These are phyloP conservation scores for Sodiomyces alkalinus DNA, from an alignment of 2,329 filamentous ascomycete species.

Conservation along the genomic window DNA sequence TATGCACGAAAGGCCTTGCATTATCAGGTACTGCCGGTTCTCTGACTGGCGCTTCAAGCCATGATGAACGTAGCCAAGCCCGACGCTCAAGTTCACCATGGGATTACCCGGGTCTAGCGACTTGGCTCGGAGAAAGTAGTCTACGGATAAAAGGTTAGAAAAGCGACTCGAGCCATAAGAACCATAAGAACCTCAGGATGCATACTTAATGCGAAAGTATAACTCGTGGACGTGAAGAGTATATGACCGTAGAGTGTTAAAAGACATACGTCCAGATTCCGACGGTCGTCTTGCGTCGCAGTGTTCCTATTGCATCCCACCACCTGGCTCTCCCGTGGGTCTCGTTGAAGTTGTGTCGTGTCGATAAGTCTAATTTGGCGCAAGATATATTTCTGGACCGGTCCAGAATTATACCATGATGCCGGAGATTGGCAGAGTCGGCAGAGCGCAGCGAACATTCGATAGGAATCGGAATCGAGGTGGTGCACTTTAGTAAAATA, in stretches of 20 bases:
- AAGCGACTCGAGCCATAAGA: neutral
- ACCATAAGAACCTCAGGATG: slow-evolving; percentile 1
- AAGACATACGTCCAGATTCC: slow-evolving; percentile 58
- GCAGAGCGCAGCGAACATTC: slow-evolving; percentile 67
- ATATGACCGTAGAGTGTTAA: slow-evolving; percentile 86
- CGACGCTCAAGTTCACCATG: slow-evolving; percentile 67
- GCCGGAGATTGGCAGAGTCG: slow-evolving; percentile 58
- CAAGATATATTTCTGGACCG: slow-evolving; percentile 80
- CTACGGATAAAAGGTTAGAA: slow-evolving; percentile 16
- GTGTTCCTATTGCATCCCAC: slow-evolving; percentile 12
- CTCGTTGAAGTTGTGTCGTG: slow-evolving; percentile 23
- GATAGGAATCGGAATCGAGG: slow-evolving; percentile 68
- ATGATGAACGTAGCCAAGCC: slow-evolving; percentile 74
- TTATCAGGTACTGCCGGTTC: slow-evolving; percentile 75
- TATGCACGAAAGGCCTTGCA: slow-evolving; percentile 74
- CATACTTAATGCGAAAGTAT: slow-evolving; percentile 64
- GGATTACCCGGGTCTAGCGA: slow-evolving; percentile 63
- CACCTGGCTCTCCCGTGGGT: slow-evolving; percentile 12
- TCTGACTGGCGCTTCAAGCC: slow-evolving; percentile 79
- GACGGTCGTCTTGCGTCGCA: slow-evolving; percentile 18
- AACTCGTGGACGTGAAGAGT: slow-evolving; percentile 68
- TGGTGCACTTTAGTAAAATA: slow-evolving; percentile 75
- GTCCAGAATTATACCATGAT: slow-evolving; percentile 64
- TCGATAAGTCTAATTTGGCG: slow-evolving; percentile 88
- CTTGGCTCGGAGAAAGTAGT: slow-evolving; percentile 71